Base-by-base conservation (phyloP, 768 basidiomycete genomes). In the Imleria badia region DNA sequence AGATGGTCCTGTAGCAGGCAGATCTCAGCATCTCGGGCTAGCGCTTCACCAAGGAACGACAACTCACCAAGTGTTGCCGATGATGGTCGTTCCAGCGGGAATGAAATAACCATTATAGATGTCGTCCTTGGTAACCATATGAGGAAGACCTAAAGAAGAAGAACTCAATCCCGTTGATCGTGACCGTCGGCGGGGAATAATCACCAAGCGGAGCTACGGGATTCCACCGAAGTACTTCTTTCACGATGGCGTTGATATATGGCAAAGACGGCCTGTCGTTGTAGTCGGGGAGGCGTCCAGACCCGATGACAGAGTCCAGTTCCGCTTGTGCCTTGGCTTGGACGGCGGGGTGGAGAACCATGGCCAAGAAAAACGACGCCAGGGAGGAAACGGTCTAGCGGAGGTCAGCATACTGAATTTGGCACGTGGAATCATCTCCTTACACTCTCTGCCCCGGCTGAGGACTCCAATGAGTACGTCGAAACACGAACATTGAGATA, bases 41-140 rank as follows among this genome's bases (percentile, higher is more conserved):
- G 31, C 45, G 20, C 19, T 42, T 47, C 22, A 12, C 29, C 19
- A 26, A 36, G 13, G n/a, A 41, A 54, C 1, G 9, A n/a, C 2
- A 33, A 33, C 64, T 56, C 15, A 77, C 84, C 84, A 86, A 19
- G 81, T 76, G 58, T 84, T 86, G 1, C 82, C 83, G 29, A 83
- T 78, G 17, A 86, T 76, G 10, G 77, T 79, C 1, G 84, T 74
- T 14, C 69, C 69, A 5, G 65, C 69, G n/a, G 69, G 69, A 38
- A 71, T 71, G 51, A 69, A 67, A 48, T 68, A 71, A 34, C 65
- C 69, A 20, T 65, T 43, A 41, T 71, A 72, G 34, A 47, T 45
- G 53, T 72, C 71, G 39, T 70, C 68, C 41, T 60, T 63, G 48
- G 69, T 71, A 48, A 66, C 69, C 60, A 67, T 71, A 40, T 71